Percentiles rank a stretch among this genome's conserved stretches.
phyloP scores from a whole-genome alignment of 2,329 filamentous ascomycete genomes.

The Botrytis fragariae region DNA sequence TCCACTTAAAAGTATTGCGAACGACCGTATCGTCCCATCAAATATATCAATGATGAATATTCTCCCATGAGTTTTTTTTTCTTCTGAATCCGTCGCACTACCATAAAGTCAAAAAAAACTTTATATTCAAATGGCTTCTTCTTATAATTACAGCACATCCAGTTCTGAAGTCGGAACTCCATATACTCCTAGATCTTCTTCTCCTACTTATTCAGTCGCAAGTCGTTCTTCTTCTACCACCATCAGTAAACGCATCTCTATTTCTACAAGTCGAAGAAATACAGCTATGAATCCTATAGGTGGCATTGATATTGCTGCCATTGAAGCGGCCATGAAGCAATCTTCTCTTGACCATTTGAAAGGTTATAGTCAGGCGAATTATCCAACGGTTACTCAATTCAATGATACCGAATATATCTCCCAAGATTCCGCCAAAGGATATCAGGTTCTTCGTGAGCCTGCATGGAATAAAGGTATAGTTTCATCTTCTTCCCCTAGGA shows the following conservation, averaged over 20 bases:
- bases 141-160: constrained; percentile 31
- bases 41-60: constrained; percentile 21
- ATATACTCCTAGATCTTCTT: constrained; percentile 23
- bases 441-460: constrained; percentile 60
- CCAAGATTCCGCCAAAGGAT: constrained; percentile 53
- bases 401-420: constrained; percentile 53
- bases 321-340: constrained; percentile 60
- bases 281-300: constrained; percentile 33
- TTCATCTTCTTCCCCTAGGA: not conserved
- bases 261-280: constrained; percentile 33
- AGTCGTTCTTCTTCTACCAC: constrained; percentile 35
- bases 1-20: constrained; percentile 25
- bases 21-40: constrained; percentile 21
- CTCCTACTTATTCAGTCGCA: constrained; percentile 28
- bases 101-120: constrained; percentile 8
- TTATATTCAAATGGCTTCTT: constrained; percentile 33
- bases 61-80: constrained; percentile 17
- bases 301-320: constrained; percentile 51
- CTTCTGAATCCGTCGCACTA: constrained; percentile 11
- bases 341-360: constrained; percentile 58
- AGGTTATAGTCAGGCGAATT: constrained; percentile 58
- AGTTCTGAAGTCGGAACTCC: constrained; percentile 29
- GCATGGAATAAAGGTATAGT: constrained; percentile 59
- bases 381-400: constrained; percentile 54
- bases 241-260: constrained; percentile 35